Conservation (phyloP, 2,329 filamentous ascomycete species). For the Colletotrichum trifolii region DNA sequence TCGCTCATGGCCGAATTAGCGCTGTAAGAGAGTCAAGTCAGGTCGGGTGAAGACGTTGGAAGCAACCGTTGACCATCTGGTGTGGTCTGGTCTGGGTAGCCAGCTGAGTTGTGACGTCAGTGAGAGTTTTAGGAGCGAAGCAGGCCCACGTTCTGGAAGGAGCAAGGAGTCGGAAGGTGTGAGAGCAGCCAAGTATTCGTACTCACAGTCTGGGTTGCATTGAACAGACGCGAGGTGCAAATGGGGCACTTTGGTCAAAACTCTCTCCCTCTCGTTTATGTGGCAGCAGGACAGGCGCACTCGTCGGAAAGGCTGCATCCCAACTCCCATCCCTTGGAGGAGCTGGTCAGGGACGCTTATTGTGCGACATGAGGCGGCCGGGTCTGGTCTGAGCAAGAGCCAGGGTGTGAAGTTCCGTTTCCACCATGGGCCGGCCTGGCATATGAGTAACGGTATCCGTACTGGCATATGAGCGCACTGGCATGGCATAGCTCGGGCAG, state of each 20-base stretch:
- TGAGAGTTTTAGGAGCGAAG: conserved; percentile 11
- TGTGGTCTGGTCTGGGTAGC: background rate
- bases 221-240: no score
- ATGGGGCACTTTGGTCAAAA: no score
- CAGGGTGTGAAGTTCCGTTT: background rate
- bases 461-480: no score
- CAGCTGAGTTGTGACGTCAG: conserved; percentile 31
- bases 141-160: conserved; percentile 17
- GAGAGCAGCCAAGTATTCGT: background rate
- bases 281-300: conserved; percentile 10
- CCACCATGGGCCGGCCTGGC: no score
- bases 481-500: no score
- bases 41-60: conserved; percentile 16
- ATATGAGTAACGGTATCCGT: no score
- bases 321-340: conserved; percentile 14
- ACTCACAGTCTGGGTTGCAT: no score
- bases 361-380: conserved; percentile 21
- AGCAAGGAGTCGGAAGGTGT: background rate
- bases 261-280: background rate
- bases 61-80: conserved; percentile 8
- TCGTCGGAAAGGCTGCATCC: background rate
- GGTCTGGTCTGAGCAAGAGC: conserved; percentile 1
- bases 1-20: conserved; percentile 28
- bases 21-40: conserved; percentile 22
- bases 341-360: conserved; percentile 12